These are phyloP conservation scores for Rhododendron mucronatum DNA, from an alignment of 148 eudicot genomes.

Conservation along the genomic window DNA sequence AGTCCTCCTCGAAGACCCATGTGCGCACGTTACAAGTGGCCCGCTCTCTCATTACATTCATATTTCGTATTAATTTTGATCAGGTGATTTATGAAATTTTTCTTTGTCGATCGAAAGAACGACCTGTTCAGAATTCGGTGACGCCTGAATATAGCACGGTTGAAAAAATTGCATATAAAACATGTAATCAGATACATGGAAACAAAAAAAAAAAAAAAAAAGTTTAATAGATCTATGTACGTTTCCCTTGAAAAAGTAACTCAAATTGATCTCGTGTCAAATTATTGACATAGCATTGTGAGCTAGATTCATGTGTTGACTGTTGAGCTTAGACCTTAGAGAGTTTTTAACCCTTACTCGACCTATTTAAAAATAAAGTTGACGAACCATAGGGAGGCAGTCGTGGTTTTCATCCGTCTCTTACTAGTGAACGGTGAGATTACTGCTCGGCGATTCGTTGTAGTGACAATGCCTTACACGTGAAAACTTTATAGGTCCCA, in stretches of 20 bases:
- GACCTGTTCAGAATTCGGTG: neutral
- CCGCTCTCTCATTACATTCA: neutral
- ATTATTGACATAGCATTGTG: neutral
- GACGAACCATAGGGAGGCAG: neutral
- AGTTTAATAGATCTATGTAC: neutral
- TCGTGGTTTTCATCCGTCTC: neutral
- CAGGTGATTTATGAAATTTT: too few species aligned
- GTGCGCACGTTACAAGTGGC: neutral
- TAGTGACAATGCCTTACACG: neutral
- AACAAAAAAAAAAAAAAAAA: neutral
- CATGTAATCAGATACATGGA: neutral
- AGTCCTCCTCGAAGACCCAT: neutral
- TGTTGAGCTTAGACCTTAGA: neutral
- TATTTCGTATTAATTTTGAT: too few species aligned
- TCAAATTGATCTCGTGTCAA: neutral
- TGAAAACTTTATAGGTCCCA: neutral
- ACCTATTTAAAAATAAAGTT: too few species aligned
- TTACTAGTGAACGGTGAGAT: neutral
- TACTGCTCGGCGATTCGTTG: neutral
- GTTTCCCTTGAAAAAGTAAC: neutral
- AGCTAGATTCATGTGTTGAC: too few species aligned
- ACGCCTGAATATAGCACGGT: neutral
- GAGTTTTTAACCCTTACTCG: neutral
- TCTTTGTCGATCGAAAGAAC: too few species aligned
- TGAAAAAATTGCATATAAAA: neutral